Evolutionary conservation across 306 rosid species (phyloP).

Genomic region (Myrica gale): DNA sequence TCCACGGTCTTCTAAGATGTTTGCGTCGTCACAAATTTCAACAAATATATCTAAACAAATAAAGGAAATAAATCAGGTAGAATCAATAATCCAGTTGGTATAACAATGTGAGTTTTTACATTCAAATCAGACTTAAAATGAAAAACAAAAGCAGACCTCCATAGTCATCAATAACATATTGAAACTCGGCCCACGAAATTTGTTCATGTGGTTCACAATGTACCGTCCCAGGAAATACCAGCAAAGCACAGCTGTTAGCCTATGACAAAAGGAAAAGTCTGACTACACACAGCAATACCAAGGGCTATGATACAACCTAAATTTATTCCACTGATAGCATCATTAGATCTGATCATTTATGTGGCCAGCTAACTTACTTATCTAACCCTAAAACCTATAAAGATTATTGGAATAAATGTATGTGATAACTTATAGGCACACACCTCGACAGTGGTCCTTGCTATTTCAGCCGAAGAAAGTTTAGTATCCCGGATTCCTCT

Average conservation of each 20-base stretch:
- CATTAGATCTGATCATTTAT: constrained; percentile 4
- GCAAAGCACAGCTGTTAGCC: constrained; percentile 71
- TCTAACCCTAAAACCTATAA: constrained; percentile 25
- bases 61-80: constrained; percentile 9
- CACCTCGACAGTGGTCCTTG: constrained; percentile 83
- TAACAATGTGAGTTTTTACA: constrained; percentile 11
- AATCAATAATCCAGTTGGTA: constrained; percentile 10
- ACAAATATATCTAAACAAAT: constrained; percentile 64
- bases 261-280: constrained; percentile 42
- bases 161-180: constrained; percentile 63
- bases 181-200: constrained; percentile 71
- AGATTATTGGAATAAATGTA: neutral
- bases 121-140: constrained; percentile 22
- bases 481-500: constrained; percentile 49
- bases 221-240: constrained; percentile 79
- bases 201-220: constrained; percentile 92
- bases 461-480: constrained; percentile 79
- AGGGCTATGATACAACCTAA: constrained; percentile 29
- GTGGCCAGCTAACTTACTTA: constrained; percentile 10
- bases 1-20: constrained; percentile 73
- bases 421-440: constrained; percentile 22
- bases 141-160: constrained; percentile 59
- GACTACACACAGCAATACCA: constrained; percentile 32
- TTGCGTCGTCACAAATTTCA: constrained; percentile 66
- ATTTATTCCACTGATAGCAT: constrained; percentile 25